These are phyloP conservation scores for Kodamaea hsintzibuensis DNA, from an alignment of 805 yeast species.

Conservation along the genomic window DNA sequence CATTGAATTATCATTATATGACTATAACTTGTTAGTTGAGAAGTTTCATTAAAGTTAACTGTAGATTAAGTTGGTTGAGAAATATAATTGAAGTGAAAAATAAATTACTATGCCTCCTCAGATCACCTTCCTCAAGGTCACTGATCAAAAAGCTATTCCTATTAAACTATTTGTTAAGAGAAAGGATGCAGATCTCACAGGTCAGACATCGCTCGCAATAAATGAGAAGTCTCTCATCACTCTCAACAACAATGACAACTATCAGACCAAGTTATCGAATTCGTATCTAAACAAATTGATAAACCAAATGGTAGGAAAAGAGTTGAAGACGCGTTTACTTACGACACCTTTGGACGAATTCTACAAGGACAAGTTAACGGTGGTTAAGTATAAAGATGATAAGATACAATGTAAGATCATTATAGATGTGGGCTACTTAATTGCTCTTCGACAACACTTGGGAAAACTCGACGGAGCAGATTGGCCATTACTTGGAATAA, in stretches of 20 bases:
- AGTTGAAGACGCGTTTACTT: slow-evolving; percentile 9
- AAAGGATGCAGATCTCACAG: not conserved
- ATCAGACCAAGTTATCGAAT: slow-evolving; percentile 16
- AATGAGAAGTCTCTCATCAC: slow-evolving; percentile 16
- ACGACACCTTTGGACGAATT: slow-evolving; percentile 10
- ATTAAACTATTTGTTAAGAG: slow-evolving; percentile 15
- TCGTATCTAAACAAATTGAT: slow-evolving; percentile 14
- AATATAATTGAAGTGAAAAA: not conserved
- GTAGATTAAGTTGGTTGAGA: too few relatives aligned
- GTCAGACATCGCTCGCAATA: slow-evolving; percentile 14
- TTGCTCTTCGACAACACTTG: slow-evolving; percentile 5
- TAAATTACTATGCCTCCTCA: slow-evolving; percentile 16
- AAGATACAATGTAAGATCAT: slow-evolving; percentile 11
- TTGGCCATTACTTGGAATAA: slow-evolving; percentile 6
- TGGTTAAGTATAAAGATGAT: slow-evolving; percentile 5
- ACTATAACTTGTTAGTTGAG: too few relatives aligned
- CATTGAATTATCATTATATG: too few relatives aligned
- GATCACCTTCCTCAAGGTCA: slow-evolving; percentile 11
- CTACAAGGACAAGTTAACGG: slow-evolving; percentile 1
- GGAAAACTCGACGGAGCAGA: slow-evolving; percentile 4
- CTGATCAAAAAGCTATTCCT: slow-evolving; percentile 9
- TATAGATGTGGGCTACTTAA: slow-evolving; percentile 6
- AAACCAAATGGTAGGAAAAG: slow-evolving; percentile 8
- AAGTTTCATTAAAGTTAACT: too few relatives aligned
- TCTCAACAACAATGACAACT: slow-evolving; percentile 13